Conservation (phyloP, 192 early-diverging fungal genomes). For the Linnemannia zychae region DNA sequence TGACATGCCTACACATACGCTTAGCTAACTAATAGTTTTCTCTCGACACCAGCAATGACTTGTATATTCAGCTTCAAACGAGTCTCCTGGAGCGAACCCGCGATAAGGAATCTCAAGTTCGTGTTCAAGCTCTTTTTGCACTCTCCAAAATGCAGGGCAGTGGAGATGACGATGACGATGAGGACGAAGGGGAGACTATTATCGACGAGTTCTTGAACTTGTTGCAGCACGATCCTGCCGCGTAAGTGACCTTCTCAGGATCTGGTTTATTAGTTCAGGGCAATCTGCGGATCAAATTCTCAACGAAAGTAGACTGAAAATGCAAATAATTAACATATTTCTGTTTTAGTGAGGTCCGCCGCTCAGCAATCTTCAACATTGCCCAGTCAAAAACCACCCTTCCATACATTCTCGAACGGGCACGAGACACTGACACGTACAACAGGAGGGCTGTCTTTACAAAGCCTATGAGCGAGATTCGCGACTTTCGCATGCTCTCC, state of each 20-base stretch:
- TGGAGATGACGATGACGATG: conserved; percentile 63
- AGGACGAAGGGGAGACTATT: conserved; percentile 69
- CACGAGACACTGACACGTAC: conserved; percentile 81
- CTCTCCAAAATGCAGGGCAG: conserved; percentile 79
- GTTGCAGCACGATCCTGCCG: conserved; percentile 81
- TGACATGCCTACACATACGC: not conserved
- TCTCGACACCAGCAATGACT: conserved; percentile 70
- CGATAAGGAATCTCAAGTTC: conserved; percentile 86
- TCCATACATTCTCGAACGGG: conserved; percentile 80
- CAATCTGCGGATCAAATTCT: not conserved
- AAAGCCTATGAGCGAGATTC: conserved; percentile 76
- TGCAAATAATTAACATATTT: conserved; percentile 28
- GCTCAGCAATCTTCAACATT: conserved; percentile 83
- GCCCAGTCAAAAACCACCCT: conserved; percentile 72
- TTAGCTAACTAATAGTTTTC: not conserved
- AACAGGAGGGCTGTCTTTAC: conserved; percentile 80
- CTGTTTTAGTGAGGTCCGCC: conserved; percentile 79
- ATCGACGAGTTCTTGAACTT: conserved; percentile 73
- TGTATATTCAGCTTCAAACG: conserved; percentile 77
- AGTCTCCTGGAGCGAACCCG: conserved; percentile 77
- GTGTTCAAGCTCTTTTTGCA: conserved; percentile 84
- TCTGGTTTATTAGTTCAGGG: not conserved
- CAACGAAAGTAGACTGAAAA: too few relatives aligned
- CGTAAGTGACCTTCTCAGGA: conserved; percentile 61
- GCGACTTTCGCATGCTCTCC: conserved; percentile 76